phyloP scores from a whole-genome alignment of 345 rosid genomes.

The Geranium rotundifolium region DNA sequence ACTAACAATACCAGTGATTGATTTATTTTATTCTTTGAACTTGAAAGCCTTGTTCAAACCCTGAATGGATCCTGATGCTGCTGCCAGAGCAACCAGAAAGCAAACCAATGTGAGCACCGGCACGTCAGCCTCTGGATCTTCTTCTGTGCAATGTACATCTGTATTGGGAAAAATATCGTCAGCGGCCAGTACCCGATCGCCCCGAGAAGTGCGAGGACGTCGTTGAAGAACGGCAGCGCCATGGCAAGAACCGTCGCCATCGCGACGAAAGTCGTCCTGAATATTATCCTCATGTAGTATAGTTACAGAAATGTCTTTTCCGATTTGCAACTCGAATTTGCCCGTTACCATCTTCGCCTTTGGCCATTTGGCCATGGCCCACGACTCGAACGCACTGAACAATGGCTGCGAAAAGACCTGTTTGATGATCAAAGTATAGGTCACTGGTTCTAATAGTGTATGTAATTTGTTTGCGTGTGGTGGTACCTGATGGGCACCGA shows the following conservation, averaged over 20 bases:
- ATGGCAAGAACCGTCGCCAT: slow-evolving; percentile 14
- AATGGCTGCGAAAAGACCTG: slow-evolving; percentile 20
- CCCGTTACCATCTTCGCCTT: slow-evolving; percentile 7
- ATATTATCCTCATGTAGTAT: slow-evolving; percentile 11
- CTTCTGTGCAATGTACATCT: slow-evolving; percentile 19
- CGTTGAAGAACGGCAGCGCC: slow-evolving; percentile 22
- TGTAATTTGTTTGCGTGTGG: no score
- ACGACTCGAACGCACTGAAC: slow-evolving; percentile 10
- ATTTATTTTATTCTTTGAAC: background rate
- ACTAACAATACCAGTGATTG: no score
- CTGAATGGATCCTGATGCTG: slow-evolving; percentile 14
- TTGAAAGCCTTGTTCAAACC: slow-evolving; percentile 11
- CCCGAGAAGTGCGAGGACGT: slow-evolving; percentile 17
- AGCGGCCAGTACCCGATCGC: slow-evolving; percentile 20
- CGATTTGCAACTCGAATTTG: slow-evolving; percentile 1
- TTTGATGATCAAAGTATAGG: background rate
- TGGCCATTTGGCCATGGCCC: slow-evolving; percentile 14
- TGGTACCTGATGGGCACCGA: no score
- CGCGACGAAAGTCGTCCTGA: slow-evolving; percentile 15
- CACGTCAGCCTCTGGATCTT: slow-evolving; percentile 4
- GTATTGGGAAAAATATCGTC: slow-evolving; percentile 18
- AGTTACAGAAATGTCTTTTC: slow-evolving; percentile 1
- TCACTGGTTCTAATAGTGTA: no score
- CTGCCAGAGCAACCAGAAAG: slow-evolving; percentile 14
- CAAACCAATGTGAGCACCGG: slow-evolving; percentile 10